phyloP scores from a whole-genome alignment of 345 rosid species.

The Gynandropsis gynandra region DNA sequence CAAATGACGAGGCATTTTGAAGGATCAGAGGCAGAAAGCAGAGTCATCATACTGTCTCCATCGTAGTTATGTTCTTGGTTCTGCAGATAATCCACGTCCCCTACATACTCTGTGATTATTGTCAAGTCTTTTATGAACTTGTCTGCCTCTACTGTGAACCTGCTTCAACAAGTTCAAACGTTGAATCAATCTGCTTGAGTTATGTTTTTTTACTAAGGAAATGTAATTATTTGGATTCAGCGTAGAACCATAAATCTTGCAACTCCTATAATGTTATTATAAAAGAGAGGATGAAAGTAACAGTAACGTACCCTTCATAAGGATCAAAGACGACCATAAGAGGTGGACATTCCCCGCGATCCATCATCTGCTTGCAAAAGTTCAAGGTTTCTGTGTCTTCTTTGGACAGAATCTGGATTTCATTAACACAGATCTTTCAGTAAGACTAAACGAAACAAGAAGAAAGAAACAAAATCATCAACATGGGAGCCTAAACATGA shows the following conservation, averaged over 20 bases:
- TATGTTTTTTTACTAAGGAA: not conserved
- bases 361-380: conserved; percentile 75
- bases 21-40: conserved; percentile 57
- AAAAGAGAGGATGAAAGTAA: not conserved
- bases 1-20: conserved; percentile 79
- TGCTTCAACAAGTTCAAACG: conserved; percentile 25
- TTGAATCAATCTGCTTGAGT: not conserved
- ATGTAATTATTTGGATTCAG: too few species aligned
- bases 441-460: not conserved
- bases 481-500: not conserved
- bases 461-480: not conserved
- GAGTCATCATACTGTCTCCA: conserved; percentile 96
- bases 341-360: conserved; percentile 79
- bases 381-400: conserved; percentile 66
- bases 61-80: conserved; percentile 68
- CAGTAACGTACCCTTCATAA: conserved; percentile 61
- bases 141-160: conserved; percentile 92
- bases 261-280: too few species aligned
- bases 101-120: conserved; percentile 75
- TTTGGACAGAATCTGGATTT: conserved; percentile 60
- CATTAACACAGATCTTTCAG: not conserved
- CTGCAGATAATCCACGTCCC: conserved; percentile 81
- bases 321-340: conserved; percentile 75
- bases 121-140: conserved; percentile 72
- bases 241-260: too few species aligned